Percentiles rank a stretch among this genome's conserved stretches.
Evolutionary conservation across 306 rosid genomes (phyloP).

Genomic region (Citrullus mucosospermus): DNA sequence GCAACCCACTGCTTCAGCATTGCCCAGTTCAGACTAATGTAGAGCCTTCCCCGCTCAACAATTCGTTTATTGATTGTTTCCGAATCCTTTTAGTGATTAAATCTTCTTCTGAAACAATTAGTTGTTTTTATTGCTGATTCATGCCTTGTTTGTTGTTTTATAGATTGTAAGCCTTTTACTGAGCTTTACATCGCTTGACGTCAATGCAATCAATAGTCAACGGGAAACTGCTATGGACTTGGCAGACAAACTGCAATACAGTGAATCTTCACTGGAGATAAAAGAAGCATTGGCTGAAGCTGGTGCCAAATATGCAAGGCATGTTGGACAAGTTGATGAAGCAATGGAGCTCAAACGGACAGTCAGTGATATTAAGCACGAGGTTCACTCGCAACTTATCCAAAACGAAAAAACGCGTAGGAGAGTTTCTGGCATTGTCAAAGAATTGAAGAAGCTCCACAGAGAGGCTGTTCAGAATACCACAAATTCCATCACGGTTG

Average conservation of each 20-base stretch:
- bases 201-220: conserved; percentile 68
- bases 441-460: conserved; percentile 84
- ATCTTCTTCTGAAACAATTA: not conserved
- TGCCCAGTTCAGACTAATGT: not conserved
- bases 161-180: conserved; percentile 66
- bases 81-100: not conserved
- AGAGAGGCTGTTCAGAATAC: conserved; percentile 93
- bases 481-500: conserved; percentile 68
- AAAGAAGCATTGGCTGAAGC: conserved; percentile 52
- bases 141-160: conserved; percentile 15
- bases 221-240: conserved; percentile 84
- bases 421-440: conserved; percentile 87
- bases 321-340: conserved; percentile 74
- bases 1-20: not conserved
- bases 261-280: conserved; percentile 60
- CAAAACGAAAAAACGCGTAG: conserved; percentile 75
- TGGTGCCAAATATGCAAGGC: conserved; percentile 79
- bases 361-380: conserved; percentile 91
- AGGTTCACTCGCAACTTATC: conserved; percentile 70
- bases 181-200: conserved; percentile 40
- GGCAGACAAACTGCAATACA: conserved; percentile 71
- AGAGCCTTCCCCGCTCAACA: not conserved
- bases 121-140: conserved; percentile 9
- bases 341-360: conserved; percentile 91
- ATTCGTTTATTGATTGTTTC: not conserved